Conservation (phyloP, 306 rosid genomes). For the Cyclanthera cordifolia region DNA sequence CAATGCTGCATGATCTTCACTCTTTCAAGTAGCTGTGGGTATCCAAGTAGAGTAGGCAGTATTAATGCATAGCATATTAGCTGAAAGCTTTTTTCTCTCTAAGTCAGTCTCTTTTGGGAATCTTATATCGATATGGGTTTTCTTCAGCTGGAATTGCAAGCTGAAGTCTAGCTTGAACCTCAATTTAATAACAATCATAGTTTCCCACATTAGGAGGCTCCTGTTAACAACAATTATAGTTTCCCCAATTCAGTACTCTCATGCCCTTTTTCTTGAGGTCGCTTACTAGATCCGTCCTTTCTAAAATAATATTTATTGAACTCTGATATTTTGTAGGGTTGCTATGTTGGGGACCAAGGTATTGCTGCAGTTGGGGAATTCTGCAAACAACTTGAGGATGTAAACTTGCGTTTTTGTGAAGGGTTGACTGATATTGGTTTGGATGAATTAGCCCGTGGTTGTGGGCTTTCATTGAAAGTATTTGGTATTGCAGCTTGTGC, state of each 20-base stretch:
- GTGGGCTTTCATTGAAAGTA: conserved; percentile 64
- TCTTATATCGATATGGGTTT: neutral
- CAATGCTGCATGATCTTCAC: neutral
- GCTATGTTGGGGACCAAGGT: conserved; percentile 89
- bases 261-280: neutral
- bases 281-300: neutral
- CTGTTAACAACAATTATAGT: neutral
- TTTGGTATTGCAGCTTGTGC: conserved; percentile 88
- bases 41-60: neutral
- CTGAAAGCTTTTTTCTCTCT: neutral
- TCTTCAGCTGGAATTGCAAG: conserved; percentile 3
- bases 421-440: conserved; percentile 68
- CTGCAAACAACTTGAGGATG: conserved; percentile 71
- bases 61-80: neutral
- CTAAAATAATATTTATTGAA: conserved; percentile 14
- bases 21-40: neutral
- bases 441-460: conserved; percentile 53
- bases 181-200: neutral
- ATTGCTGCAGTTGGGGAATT: conserved; percentile 69
- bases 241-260: neutral
- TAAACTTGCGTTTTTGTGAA: conserved; percentile 89
- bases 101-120: neutral
- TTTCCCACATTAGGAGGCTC: neutral
- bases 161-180: neutral
- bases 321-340: conserved; percentile 49